phyloP scores from a whole-genome alignment of 495 filamentous ascomycete species.

The Xylaria castorea region DNA sequence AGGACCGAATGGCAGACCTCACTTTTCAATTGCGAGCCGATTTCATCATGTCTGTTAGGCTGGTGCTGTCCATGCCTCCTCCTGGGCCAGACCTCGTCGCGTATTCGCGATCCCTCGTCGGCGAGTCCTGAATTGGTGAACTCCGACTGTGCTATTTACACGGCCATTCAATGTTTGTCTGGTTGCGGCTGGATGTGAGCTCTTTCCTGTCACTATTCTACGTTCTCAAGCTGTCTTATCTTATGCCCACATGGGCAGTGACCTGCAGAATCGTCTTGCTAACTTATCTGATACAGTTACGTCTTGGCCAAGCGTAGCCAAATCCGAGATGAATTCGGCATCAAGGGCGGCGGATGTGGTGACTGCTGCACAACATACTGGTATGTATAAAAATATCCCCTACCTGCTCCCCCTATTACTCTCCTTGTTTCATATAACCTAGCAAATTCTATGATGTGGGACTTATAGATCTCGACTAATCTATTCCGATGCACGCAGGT shows the following conservation, averaged over 20 bases:
- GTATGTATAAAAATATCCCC: constrained; percentile 3
- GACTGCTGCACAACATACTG: constrained; percentile 62
- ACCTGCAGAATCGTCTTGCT: background rate
- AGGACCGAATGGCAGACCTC: constrained; percentile 44
- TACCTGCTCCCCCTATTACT: background rate
- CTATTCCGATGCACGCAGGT: constrained; percentile 25
- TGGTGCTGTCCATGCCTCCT: constrained; percentile 61
- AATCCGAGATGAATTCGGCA: constrained; percentile 58
- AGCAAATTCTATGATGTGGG: too few relatives aligned
- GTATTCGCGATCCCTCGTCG: constrained; percentile 54
- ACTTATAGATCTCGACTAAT: background rate
- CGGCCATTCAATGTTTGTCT: constrained; percentile 33
- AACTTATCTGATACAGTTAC: constrained; percentile 34
- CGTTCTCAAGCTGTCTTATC: background rate
- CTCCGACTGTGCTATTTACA: constrained; percentile 49
- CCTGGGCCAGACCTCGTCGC: constrained; percentile 58
- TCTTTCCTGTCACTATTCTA: constrained; percentile 1
- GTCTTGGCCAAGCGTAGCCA: constrained; percentile 60
- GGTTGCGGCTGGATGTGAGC: constrained; percentile 52
- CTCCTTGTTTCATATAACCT: background rate
- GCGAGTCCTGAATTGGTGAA: constrained; percentile 50
- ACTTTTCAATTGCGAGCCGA: constrained; percentile 47
- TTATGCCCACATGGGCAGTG: background rate
- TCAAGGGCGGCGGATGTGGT: constrained; percentile 58
- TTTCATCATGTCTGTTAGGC: constrained; percentile 47